Base-by-base conservation (phyloP, 768 basidiomycete genomes). In the Russula dissimulans region DNA sequence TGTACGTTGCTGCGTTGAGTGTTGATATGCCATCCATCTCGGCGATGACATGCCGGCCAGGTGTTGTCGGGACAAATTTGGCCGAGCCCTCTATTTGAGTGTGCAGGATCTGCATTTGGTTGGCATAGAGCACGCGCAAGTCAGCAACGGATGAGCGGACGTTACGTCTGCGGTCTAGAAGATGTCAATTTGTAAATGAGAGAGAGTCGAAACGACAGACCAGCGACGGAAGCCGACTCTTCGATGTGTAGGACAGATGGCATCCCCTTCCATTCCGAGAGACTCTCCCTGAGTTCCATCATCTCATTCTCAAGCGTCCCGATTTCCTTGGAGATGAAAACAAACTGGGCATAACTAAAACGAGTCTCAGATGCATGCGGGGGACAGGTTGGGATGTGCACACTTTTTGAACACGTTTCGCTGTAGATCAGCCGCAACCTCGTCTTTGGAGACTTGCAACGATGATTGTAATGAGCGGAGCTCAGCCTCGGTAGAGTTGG, bases 351-450 rank as follows among this genome's bases (percentile, higher is more conserved):
- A 69, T 98, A 98, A 74, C 95, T 98, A 67, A 17, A 32, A 17
- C 15, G 34, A 22, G 56, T 46, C 10, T 46, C n/a, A 49, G 49
- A 49, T 6, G n/a, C 52, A 52, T 22, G 18, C 52, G 54, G 22
- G n/a, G 10, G 36, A 59, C 36, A 45, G 38, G 39, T 29, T 38
- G 31, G 38, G 6, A 11, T 17, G 36, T 15, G 60, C 79, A 88
- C 92, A 89, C 93, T 97, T 93, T 76, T 95, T 91, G 78, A 97
- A 97, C 0, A 98, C 95, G 68, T 87, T 97, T 63, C 81, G 81
- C 74, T 97, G 93, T 39, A 99, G 73, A 62, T 95, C 90, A 6
- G 82, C 74, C 3, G 86, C 82, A 3, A 89, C 89, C 50, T 84
- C 85, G 60, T 84, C 82, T 68, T 86, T 88, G 22, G 86, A 79